These are phyloP conservation scores for Parastagonospora avenae DNA, from an alignment of 2,329 filamentous ascomycete genomes.

Conservation along the genomic window DNA sequence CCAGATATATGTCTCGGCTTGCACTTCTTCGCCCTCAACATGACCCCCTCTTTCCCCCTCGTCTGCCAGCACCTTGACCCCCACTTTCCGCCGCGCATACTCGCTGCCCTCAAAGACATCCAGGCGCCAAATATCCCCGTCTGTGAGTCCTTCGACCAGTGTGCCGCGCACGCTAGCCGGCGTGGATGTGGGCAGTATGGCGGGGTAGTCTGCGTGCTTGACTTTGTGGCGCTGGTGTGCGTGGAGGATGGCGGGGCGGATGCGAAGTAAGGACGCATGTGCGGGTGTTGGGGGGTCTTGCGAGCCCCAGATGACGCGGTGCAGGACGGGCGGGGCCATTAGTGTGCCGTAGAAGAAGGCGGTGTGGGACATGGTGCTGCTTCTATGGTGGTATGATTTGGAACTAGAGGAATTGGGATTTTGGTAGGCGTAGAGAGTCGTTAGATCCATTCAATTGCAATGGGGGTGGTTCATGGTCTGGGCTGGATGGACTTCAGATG, in stretches of 20 bases:
- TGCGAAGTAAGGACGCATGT: conserved; percentile 62
- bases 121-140: conserved; percentile 74
- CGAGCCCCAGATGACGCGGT: conserved; percentile 77
- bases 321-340: conserved; percentile 88
- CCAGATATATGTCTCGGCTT: conserved; percentile 60
- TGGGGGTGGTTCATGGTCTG: background rate
- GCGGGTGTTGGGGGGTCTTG: conserved; percentile 55
- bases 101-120: conserved; percentile 82
- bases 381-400: background rate
- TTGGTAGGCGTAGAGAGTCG: conserved; percentile 13
- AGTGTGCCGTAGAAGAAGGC: conserved; percentile 73
- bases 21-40: conserved; percentile 46
- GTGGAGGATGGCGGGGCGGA: conserved; percentile 77
- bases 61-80: conserved; percentile 49
- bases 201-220: conserved; percentile 76
- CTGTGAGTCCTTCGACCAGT: conserved; percentile 76
- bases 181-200: conserved; percentile 60
- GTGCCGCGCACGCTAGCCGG: conserved; percentile 69
- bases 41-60: conserved; percentile 21
- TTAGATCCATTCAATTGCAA: background rate
- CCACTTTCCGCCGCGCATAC: conserved; percentile 64
- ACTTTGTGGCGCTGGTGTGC: conserved; percentile 75
- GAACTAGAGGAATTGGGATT: background rate
- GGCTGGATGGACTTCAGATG: background rate
- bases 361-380: conserved; percentile 47